Evolutionary conservation across 768 basidiomycete species (phyloP), one percentile per base, ranked within the genome.

Genomic region (Suillus lakei): DNA sequence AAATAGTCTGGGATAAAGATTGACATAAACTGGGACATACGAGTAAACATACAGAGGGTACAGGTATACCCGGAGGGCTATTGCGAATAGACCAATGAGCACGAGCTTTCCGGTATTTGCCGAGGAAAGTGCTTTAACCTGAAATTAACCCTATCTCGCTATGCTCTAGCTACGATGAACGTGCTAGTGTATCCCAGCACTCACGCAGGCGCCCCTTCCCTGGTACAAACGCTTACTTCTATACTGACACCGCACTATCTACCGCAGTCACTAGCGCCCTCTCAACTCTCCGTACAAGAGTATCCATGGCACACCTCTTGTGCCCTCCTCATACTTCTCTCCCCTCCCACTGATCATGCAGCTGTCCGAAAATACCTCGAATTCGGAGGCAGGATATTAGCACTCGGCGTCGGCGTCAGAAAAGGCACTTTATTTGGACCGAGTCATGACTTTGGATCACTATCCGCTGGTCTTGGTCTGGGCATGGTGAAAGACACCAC

Each of bases 251-350:
- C 93, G 0, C 84, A 89, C 73, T 96, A 96, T 75, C 87, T 92
- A 15, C 88, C 97, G 50, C 92, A 93, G 65, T 76, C 86, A 18
- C 82, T 95, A 60, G 80, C 87, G 0, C 82, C 83, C 13, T 78
- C 85, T 46, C 74, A 84, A 2, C 78, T 98, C 6, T 77, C 82
- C 1, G 79, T 83, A 0, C 89, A 81, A 12, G 80, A 84, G 1
- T 88, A 90, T 53, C 95, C 96, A 23, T 98, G 96, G 96, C 75
- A 85, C 43, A 72, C 80, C 7, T 83, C 85, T 12, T 96, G 94
- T 73, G 89, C 90, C 3, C 81, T 97, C 2, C 85, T 98, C 21
- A 90, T 96, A 59, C 79, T 97, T 88, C 92, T n/a, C 83, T 88
- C 63, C 85, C 85, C 56, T 23, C 84, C 76, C 10, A 73, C 81